Base-by-base conservation (phyloP, 140 eudicot genomes). In the Bidens hawaiensis region DNA sequence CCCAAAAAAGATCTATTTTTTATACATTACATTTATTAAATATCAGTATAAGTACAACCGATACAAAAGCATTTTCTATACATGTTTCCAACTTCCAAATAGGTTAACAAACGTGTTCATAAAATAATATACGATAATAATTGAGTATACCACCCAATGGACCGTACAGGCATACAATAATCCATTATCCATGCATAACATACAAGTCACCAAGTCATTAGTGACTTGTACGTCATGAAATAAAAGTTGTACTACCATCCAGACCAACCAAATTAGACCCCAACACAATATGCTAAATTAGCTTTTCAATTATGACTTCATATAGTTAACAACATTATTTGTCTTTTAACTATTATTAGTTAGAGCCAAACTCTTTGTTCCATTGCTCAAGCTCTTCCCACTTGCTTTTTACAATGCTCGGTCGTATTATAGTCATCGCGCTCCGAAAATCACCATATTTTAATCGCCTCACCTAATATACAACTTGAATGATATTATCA, bases 311-410 rank as follows among this genome's bases (percentile, higher is more conserved):
- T 46, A 43, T 19, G 26, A 42, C 30, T 66, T 66, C 53, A n/a
- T 5, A 42, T 52, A 38, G 55, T 17, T n/a, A 22, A 55, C 52
- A 55, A 41, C 16, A 19, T 42, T 21, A 42, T 42, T 41, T 12
- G 17, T 55, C 41, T 50, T 28, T 28, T n/a, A n/a, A n/a, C n/a
- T 57, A 34, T 14, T 54, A 28, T 71, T 83, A 88, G 74, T 79
- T 88, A 31, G 99, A 78, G 25, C 99, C 99, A 64, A 85, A 94
- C 61, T 83, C 87, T 21, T 75, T 78, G 78, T 94, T 94, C 99
- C 99, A 94, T 41, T 53, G 69, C 62, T 94, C 97, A 49, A 94
- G 95, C 79, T 88, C 95, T 72, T 78, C 79, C 99, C 97, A 94
- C 73, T 84, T 86, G 84, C 88, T 85, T 76, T 75, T 88, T 50